These are phyloP conservation scores for Ophiocordyceps robertsii DNA, from an alignment of 2,329 filamentous ascomycete genomes.

Conservation along the genomic window DNA sequence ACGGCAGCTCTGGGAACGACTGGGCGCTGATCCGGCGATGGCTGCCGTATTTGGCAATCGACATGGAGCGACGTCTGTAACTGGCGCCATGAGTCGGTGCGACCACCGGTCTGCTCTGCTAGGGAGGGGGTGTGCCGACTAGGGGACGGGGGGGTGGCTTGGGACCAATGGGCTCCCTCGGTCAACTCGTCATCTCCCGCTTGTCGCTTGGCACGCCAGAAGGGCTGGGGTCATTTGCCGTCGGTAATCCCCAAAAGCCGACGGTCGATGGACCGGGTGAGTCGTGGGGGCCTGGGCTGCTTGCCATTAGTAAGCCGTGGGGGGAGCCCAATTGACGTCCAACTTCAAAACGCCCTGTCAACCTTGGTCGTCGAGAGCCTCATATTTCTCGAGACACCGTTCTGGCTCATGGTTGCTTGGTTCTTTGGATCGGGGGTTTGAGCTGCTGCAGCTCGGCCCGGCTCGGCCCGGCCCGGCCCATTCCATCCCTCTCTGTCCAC, in stretches of 20 bases:
- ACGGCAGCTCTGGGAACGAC: not conserved
- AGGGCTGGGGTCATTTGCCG: not conserved
- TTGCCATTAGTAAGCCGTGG: not conserved
- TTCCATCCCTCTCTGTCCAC: not conserved
- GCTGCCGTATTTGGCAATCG: not conserved
- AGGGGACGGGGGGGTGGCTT: no score
- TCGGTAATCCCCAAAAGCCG: conserved; percentile 1
- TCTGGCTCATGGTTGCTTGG: no score
- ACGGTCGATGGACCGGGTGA: not conserved
- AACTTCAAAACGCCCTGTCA: not conserved
- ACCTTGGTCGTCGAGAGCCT: not conserved
- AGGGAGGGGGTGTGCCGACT: no score
- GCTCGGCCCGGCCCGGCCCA: not conserved
- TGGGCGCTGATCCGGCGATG: not conserved
- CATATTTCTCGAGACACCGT: not conserved
- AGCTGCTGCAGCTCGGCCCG: not conserved
- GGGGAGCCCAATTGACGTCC: not conserved
- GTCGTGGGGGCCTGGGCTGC: not conserved
- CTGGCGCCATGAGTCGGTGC: not conserved
- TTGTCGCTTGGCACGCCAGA: not conserved
- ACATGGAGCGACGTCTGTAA: not conserved
- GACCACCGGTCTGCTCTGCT: no score
- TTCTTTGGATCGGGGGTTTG: no score
- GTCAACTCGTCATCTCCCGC: not conserved
- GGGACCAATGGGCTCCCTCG: no score